These are phyloP conservation scores for Diospyros kaki DNA, from an alignment of 148 eudicot genomes.

Conservation along the genomic window DNA sequence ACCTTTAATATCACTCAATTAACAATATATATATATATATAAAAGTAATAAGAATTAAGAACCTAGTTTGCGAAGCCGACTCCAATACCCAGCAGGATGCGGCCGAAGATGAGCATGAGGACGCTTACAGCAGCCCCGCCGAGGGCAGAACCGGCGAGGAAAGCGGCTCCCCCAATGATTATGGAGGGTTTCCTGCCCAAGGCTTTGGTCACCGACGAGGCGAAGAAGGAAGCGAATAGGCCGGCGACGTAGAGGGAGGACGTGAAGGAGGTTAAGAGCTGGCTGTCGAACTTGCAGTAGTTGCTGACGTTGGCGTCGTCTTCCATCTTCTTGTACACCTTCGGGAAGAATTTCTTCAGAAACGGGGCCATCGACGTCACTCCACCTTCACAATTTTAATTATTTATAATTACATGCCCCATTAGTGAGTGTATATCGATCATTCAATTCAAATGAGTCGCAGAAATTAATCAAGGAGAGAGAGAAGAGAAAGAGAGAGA, in stretches of 20 bases:
- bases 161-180: not conserved
- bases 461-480: too few species aligned
- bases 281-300: constrained; percentile 1
- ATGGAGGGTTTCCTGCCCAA: not conserved
- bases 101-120: not conserved
- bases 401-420: too few species aligned
- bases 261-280: not conserved
- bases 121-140: not conserved
- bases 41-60: too few species aligned
- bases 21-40: too few species aligned
- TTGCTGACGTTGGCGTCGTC: not conserved
- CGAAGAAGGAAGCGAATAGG: not conserved
- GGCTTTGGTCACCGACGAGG: not conserved
- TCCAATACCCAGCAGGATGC: not conserved
- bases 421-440: too few species aligned
- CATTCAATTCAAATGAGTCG: too few species aligned
- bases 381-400: not conserved
- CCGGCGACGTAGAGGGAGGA: not conserved
- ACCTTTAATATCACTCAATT: too few species aligned
- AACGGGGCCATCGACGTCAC: not conserved
- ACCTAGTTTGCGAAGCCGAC: not conserved
- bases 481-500: too few species aligned
- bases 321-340: not conserved
- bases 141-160: not conserved
- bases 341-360: not conserved